Percentiles rank a stretch among this genome's conserved stretches.
Evolutionary conservation across 306 rosid genomes (phyloP).

Genomic region (Ammopiptanthus mongolicus): DNA sequence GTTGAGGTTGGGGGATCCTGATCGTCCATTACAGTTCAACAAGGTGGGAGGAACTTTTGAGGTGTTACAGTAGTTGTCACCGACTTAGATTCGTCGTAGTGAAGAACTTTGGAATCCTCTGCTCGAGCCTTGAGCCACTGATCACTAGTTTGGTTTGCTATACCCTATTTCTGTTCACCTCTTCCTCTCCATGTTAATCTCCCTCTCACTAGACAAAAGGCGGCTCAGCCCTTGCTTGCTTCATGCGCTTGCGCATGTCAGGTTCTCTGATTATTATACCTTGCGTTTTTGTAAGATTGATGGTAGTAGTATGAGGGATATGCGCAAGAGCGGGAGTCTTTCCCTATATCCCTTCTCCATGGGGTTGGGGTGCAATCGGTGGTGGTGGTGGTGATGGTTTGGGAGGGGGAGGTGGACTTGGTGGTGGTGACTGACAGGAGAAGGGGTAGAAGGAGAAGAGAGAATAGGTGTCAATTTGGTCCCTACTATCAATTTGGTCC

Average conservation of each 20-base stretch:
- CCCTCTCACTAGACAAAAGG: constrained; percentile 14
- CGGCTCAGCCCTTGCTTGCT: constrained; percentile 27
- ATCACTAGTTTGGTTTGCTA: constrained; percentile 27
- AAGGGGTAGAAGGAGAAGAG: too few relatives aligned
- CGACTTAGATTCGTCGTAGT: neutral
- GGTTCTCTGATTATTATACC: constrained; percentile 2
- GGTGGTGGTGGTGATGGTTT: too few relatives aligned
- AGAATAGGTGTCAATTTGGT: too few relatives aligned
- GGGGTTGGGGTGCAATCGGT: too few relatives aligned
- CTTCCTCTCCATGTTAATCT: neutral
- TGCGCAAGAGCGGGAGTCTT: constrained; percentile 67
- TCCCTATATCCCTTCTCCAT: too few relatives aligned
- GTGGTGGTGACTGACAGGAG: too few relatives aligned
- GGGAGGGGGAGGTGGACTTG: too few relatives aligned
- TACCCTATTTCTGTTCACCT: neutral
- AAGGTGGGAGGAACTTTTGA: neutral
- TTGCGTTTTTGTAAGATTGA: constrained; percentile 11
- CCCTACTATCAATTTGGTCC: too few relatives aligned
- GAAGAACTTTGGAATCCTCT: neutral
- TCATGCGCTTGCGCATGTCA: constrained; percentile 28
- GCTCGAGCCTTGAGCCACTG: neutral
- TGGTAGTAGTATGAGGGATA: constrained; percentile 36
- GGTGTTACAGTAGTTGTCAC: neutral
- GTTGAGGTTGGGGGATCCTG: constrained; percentile 29
- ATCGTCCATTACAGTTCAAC: constrained; percentile 31